Evolutionary conservation across 257 asterid genomes (phyloP).

Genomic region (Ilex aquifolium): DNA sequence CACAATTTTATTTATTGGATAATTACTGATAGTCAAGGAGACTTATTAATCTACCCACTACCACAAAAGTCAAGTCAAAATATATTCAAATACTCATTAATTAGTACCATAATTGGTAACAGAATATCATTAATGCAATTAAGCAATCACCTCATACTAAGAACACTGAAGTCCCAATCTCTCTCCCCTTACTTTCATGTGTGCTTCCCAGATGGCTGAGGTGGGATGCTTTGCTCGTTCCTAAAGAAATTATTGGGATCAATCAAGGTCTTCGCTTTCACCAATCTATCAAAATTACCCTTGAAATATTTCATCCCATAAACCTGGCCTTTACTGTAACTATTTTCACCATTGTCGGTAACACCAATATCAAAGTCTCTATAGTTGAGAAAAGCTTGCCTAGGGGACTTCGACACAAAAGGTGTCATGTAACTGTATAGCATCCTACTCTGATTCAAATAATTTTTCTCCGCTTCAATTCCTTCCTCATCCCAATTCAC

Average conservation of each 20-base stretch:
- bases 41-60: no score
- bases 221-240: slow-evolving; percentile 39
- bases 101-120: background rate
- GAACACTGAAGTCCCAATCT: background rate
- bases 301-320: slow-evolving; percentile 40
- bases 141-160: background rate
- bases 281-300: slow-evolving; percentile 37
- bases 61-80: no score
- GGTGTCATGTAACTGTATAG: slow-evolving; percentile 30
- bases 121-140: background rate
- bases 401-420: slow-evolving; percentile 33
- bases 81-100: no score
- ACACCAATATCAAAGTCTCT: slow-evolving; percentile 46
- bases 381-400: slow-evolving; percentile 38
- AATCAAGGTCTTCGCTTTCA: slow-evolving; percentile 26
- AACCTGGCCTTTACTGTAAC: slow-evolving; percentile 19
- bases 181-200: no score
- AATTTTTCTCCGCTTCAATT: background rate
- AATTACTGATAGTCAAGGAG: no score
- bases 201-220: background rate
- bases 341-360: slow-evolving; percentile 8
- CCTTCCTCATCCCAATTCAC: slow-evolving; percentile 26
- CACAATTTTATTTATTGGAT: no score
- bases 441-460: background rate
- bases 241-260: slow-evolving; percentile 47